Conservation (phyloP, 176 grass and related monocot species). For the Aegilops tauschii region DNA sequence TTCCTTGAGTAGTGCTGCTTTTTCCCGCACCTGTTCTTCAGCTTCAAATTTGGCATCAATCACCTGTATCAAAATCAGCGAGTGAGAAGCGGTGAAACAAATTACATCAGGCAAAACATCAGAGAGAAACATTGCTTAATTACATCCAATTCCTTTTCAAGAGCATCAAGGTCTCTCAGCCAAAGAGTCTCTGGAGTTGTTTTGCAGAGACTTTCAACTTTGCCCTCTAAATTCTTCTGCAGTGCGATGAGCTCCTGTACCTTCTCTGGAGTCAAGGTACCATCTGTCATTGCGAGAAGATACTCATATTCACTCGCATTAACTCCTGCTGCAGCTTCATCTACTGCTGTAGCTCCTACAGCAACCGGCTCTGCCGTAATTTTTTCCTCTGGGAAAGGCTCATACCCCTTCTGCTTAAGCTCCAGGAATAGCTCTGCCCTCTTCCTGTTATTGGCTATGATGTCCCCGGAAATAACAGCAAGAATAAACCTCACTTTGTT, state of each 20-base stretch:
- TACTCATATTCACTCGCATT: conserved; percentile 65
- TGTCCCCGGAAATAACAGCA: conserved; percentile 56
- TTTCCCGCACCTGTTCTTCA: no score
- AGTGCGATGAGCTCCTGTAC: conserved; percentile 34
- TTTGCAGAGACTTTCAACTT: no score
- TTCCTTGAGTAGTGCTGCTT: no score
- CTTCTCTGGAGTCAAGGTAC: conserved; percentile 67
- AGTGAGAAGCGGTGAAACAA: no score
- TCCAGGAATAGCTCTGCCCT: conserved; percentile 77
- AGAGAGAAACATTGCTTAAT: no score
- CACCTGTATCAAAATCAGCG: no score
- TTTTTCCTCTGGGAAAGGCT: conserved; percentile 63
- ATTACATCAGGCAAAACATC: no score
- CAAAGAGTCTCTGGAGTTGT: no score
- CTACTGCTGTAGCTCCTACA: conserved; percentile 46
- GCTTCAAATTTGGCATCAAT: no score
- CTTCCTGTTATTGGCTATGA: conserved; percentile 61
- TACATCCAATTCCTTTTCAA: no score
- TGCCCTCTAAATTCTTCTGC: no score
- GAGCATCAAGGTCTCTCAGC: no score
- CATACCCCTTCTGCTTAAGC: conserved; percentile 55
- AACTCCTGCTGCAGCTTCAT: neutral
- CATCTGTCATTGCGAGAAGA: conserved; percentile 66
- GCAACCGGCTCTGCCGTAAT: conserved; percentile 44
- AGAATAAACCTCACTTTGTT: conserved; percentile 78